Base-by-base conservation (phyloP, 495 filamentous ascomycete species). In the Neurospora sp. region DNA sequence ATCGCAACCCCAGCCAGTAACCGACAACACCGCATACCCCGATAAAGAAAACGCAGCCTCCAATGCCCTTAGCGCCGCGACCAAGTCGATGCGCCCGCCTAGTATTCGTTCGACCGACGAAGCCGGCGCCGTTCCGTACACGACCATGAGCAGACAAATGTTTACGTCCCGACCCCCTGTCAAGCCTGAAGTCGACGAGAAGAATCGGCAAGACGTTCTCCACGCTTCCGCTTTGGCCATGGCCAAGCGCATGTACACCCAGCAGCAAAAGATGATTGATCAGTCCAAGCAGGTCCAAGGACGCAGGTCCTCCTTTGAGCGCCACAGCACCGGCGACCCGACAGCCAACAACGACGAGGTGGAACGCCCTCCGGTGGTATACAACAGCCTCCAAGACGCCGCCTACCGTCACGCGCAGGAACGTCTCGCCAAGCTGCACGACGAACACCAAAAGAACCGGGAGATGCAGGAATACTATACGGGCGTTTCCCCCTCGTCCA, bases 371-470 rank as follows among this genome's bases (percentile, higher is more conserved):
- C 72, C 77, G 4, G 71, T 76, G 39, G 75, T 83, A 4, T 89
- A 89, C 71, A 85, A 89, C 41, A 88, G 86, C 72, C 81, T 98
- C 4, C 92, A 98, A 77, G 93, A 95, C 72, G 89, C 91, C 3
- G 94, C 94, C 0, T 92, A 94, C 77, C 93, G 90, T 76, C 87
- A 94, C 47, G 94, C 94, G 3, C 87, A 91, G 72, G 92, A 96
- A 77, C 92, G 94, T 39, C 84, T 98, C 16, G 90, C 92, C 0
- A 93, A 89, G 75, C 88, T 97, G 74, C 87, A 93, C 18, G 87
- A 93, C 73, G 90, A 95, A 75, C 86, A 90, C 74, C 84, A 85
- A 8, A 79, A 80, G 70, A 83, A 84, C 69, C 77, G 82, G 1
- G 85, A 86, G 7, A 90, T 92, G 73, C 87, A 91, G 45, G 87